Percentiles rank a stretch among this genome's conserved stretches.
phyloP scores from a whole-genome alignment of 768 basidiomycete genomes.

The Thelephora ganbajun region DNA sequence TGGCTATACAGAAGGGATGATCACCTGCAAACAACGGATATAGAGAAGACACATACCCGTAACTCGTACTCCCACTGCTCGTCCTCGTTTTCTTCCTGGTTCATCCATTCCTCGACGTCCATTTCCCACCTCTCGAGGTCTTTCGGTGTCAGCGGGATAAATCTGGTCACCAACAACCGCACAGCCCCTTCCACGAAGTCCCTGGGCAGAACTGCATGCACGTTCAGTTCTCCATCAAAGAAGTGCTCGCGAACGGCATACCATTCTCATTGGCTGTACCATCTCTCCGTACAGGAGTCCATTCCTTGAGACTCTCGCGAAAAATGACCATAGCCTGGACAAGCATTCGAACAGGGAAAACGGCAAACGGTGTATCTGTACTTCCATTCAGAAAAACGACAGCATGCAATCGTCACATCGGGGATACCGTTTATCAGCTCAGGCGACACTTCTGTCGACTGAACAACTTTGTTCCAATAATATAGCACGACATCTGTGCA shows the following conservation, averaged over 20 bases:
- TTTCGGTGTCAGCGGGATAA: slow-evolving; percentile 69
- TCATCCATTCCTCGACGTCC: slow-evolving; percentile 93
- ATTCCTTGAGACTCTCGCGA: slow-evolving; percentile 68
- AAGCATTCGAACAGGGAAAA: slow-evolving; percentile 68
- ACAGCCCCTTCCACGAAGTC: slow-evolving; percentile 66
- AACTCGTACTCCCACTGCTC: slow-evolving; percentile 93
- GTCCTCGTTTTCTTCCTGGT: slow-evolving; percentile 75
- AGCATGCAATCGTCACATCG: not conserved
- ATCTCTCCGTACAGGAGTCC: slow-evolving; percentile 52
- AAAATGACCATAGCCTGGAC: slow-evolving; percentile 81
- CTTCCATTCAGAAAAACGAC: not conserved
- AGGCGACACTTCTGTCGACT: slow-evolving; percentile 43
- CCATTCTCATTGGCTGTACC: slow-evolving; percentile 47
- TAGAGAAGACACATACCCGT: slow-evolving; percentile 38
- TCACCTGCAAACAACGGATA: not conserved
- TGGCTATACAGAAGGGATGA: slow-evolving; percentile 33
- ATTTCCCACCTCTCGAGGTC: slow-evolving; percentile 78
- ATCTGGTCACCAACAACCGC: slow-evolving; percentile 62
- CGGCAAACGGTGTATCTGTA: slow-evolving; percentile 44
- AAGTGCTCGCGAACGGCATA: slow-evolving; percentile 17
- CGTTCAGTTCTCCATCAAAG: slow-evolving; percentile 4
- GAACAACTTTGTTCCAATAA: slow-evolving; percentile 71
- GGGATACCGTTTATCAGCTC: slow-evolving; percentile 42
- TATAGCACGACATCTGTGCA: slow-evolving; percentile 60
- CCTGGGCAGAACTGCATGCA: slow-evolving; percentile 37